Conservation (phyloP, 306 rosid species). For the Medicago lupulina region DNA sequence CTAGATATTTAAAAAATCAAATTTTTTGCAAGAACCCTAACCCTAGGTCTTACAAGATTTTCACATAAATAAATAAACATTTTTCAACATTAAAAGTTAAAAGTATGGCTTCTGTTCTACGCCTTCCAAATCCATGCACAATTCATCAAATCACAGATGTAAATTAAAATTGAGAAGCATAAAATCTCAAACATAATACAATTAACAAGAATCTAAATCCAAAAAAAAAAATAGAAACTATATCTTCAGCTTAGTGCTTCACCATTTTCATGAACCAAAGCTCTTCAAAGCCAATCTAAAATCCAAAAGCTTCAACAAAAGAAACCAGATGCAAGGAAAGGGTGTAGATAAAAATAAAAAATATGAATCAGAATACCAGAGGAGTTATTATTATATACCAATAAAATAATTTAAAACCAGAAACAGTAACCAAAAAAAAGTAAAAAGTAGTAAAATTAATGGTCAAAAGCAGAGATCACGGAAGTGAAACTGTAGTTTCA, state of each 20-base stretch:
- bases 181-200: constrained; percentile 17
- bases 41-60: constrained; percentile 52
- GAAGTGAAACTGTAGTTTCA: constrained; percentile 43
- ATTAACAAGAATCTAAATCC: not conserved
- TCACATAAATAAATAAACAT: not conserved
- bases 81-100: not conserved
- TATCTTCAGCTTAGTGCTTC: constrained; percentile 29
- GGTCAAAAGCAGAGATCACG: constrained; percentile 55
- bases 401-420: not conserved
- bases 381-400: not conserved
- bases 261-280: not conserved
- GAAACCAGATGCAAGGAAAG: not conserved
- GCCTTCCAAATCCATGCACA: not conserved
- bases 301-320: constrained; percentile 42
- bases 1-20: not conserved
- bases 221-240: not conserved
- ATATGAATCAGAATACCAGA: not conserved
- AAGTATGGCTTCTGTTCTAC: not conserved
- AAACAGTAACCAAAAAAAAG: not conserved
- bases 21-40: constrained; percentile 63
- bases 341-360: not conserved
- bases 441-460: not conserved
- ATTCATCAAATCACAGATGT: not conserved
- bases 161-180: not conserved
- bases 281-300: constrained; percentile 21